A percentile compares a stretch with the other conserved stretches of the same genome.
These are phyloP conservation scores for Amylocarpus encephaloides DNA, from an alignment of 2,329 filamentous ascomycete genomes.

Conservation along the genomic window DNA sequence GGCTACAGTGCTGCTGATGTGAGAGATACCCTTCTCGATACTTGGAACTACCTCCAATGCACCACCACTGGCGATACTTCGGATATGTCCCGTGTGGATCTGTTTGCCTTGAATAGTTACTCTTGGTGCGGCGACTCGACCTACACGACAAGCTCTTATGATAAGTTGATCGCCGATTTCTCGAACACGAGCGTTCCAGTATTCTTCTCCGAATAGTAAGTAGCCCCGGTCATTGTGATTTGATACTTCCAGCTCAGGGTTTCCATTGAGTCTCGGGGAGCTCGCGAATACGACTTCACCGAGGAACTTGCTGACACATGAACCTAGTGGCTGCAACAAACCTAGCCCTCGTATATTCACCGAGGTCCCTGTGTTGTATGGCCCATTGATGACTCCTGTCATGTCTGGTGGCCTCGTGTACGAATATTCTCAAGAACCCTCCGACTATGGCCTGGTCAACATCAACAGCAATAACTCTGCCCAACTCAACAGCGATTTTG, in stretches of 20 bases:
- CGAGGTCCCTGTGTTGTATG: constrained; percentile 68
- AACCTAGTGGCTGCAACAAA: constrained; percentile 59
- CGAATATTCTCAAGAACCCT: constrained; percentile 68
- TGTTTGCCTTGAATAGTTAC: constrained; percentile 75
- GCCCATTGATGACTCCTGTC: constrained; percentile 58
- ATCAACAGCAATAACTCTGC: constrained; percentile 52
- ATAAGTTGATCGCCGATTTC: constrained; percentile 60
- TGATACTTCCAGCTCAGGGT: neutral
- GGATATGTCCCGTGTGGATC: constrained; percentile 60
- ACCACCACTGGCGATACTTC: constrained; percentile 45
- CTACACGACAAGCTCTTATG: constrained; percentile 56
- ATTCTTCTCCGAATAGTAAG: constrained; percentile 68
- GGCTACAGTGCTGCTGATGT: constrained; percentile 80
- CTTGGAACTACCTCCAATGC: constrained; percentile 70
- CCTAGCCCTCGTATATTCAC: constrained; percentile 67
- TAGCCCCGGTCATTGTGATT: neutral
- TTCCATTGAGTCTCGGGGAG: neutral
- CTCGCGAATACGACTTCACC: neutral
- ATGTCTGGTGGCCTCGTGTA: constrained; percentile 77
- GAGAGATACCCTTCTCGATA: constrained; percentile 64
- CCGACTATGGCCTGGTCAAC: constrained; percentile 59
- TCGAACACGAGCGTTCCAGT: constrained; percentile 60
- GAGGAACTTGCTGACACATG: neutral
- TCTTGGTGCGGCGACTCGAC: constrained; percentile 65
- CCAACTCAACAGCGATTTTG: constrained; percentile 57